Conservation (phyloP, 1,139 yeast species). For the Protomyces arabidopsidicola region DNA sequence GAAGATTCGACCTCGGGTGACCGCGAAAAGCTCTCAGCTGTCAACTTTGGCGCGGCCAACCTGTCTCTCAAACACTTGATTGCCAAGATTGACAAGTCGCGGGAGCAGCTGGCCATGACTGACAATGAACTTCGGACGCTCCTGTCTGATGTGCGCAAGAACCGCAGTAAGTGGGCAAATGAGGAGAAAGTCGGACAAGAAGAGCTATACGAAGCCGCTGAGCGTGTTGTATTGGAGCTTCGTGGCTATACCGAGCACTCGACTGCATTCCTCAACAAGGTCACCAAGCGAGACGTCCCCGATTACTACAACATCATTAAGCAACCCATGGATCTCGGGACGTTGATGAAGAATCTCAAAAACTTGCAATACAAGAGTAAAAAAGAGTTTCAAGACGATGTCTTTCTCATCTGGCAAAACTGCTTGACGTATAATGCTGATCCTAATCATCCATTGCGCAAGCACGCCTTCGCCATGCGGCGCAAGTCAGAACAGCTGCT, state of each 20-base stretch:
- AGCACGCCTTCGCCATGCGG: conserved; percentile 95
- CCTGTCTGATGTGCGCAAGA: conserved; percentile 87
- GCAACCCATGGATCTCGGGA: conserved; percentile 93
- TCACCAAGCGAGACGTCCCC: conserved; percentile 95
- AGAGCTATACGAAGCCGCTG: conserved; percentile 94
- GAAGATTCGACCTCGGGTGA: conserved; percentile 32
- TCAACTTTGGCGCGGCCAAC: conserved; percentile 74
- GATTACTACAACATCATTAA: conserved; percentile 86
- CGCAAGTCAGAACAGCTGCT: conserved; percentile 70
- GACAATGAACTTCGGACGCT: conserved; percentile 80
- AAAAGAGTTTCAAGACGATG: conserved; percentile 83
- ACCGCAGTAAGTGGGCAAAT: conserved; percentile 94
- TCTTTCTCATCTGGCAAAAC: conserved; percentile 92
- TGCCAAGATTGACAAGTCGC: conserved; percentile 67
- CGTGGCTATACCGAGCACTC: conserved; percentile 94
- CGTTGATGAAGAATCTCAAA: conserved; percentile 85
- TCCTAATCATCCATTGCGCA: conserved; percentile 84
- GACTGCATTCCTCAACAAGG: conserved; percentile 90
- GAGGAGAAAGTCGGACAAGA: conserved; percentile 96
- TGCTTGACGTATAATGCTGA: conserved; percentile 91
- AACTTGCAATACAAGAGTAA: conserved; percentile 75
- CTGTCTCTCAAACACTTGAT: conserved; percentile 71
- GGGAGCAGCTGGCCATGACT: conserved; percentile 69
- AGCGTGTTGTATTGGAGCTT: conserved; percentile 82
- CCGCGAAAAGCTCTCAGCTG: conserved; percentile 36